Conservation (phyloP, 192 early-diverging fungal genomes). For the Rhizophagus prolifer region DNA sequence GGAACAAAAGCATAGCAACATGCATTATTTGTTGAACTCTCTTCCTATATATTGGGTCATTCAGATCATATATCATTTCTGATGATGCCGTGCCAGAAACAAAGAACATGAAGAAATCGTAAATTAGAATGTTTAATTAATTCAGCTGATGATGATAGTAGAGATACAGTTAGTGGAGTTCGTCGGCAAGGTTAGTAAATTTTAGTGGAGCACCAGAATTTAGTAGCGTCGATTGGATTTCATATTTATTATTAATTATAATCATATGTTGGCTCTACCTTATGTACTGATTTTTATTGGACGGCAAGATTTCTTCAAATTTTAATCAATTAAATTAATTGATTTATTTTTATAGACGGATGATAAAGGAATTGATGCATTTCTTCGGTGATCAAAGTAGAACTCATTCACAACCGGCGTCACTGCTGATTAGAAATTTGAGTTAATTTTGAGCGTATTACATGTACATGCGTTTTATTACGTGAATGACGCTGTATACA, state of each 20-base stretch:
- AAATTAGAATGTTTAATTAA: not conserved
- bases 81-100: not conserved
- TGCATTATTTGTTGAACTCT: not conserved
- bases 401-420: too few species aligned
- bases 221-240: constrained; percentile 61
- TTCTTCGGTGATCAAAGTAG: constrained; percentile 41
- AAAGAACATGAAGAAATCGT: not conserved
- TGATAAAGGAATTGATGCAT: constrained; percentile 62
- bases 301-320: constrained; percentile 36
- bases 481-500: too few species aligned
- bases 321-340: not conserved
- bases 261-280: constrained; percentile 71
- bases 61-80: too few species aligned
- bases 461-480: too few species aligned
- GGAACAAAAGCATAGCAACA: not conserved
- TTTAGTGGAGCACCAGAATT: constrained; percentile 46
- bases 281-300: constrained; percentile 74
- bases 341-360: constrained; percentile 42
- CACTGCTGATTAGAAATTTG: too few species aligned
- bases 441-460: too few species aligned
- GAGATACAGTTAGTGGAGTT: too few species aligned
- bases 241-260: constrained; percentile 75
- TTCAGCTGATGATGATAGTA: not conserved
- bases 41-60: not conserved
- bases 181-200: constrained; percentile 28